Evolutionary conservation across 768 basidiomycete genomes (phyloP), one percentile per base, ranked within the genome.

Genomic region (Psilocybe tampanensis): DNA sequence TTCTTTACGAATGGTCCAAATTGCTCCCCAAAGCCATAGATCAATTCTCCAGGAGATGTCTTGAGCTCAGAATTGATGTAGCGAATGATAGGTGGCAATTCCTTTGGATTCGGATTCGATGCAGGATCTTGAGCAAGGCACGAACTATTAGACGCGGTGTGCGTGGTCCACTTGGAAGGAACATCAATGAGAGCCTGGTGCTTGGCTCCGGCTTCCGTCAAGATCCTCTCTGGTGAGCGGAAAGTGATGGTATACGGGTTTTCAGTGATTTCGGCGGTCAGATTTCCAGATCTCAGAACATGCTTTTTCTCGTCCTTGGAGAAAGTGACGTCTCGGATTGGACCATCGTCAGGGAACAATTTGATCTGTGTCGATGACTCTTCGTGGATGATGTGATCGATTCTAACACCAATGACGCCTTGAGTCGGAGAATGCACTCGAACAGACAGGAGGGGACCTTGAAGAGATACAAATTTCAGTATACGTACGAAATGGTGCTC

Each of bases 1-100:
- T 90, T 90, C 76, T 90, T 91, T 7, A 89, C 80, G 57, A 91
- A 86, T 8, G 88, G 77, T 2, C 86, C 85, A 66, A 91, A 90
- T 54, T 88, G 84, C 70, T 91, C 89, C 47, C 89, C 89, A 13
- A 90, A 75, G 3, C 89, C 89, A 64, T 89, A 90, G 19, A 91
- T 77, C 42, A 84, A 79, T 70, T 90, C 89, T 18, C 86, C 89
- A 0, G 88, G 87, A 22, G 84, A 82, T 7, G 87, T 70, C 56
- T 83, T 85, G 26, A 91, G 75, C 76, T 82, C 88, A 48, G 84
- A 80, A 61, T 80, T 75, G 44, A 82, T 69, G 63, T 85, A 84
- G 22, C 80, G 71, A 33, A 81, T 71, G 8, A 68, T 66, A 44
- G 72, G 75, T 1, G 81, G 82, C 11, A 74, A 64, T 1, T 72